Evolutionary conservation across 768 basidiomycete species (phyloP), one percentile per base, ranked within the genome.

Genomic region (Phylloporus arenicola): DNA sequence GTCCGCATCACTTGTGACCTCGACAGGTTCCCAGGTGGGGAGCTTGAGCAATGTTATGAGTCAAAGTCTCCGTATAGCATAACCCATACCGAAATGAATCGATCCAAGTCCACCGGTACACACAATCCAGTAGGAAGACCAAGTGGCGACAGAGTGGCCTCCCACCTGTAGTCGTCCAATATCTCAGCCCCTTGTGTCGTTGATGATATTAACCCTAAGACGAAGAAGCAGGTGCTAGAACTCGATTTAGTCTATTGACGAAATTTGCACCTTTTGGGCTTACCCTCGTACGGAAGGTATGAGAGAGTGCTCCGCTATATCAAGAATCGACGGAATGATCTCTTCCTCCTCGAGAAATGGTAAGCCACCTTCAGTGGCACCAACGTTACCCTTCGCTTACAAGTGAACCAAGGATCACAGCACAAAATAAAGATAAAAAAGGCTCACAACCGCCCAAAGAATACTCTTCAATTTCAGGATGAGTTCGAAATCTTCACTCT

Each of bases 301-400:
- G 1, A 79, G 78, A 1, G 94, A 96, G 51, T 87, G 78, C 60
- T 92, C 89, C 6, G 94, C 92, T 45, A 98, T 97, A 52, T 92
- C 84, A 35, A 97, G 75, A 48, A 99, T 85, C 7, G 82, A 80
- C 20, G 92, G 88, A 37, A 98, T 86, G 49, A 98, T 84, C 57
- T 94, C 93, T 64, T 96, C 92, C 53, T 95, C 93, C 61, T 98
- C 95, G 29, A 98, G 76, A 67, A 99, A 93, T 1, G 84, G 86
- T n/a, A 98, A 76, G 0, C 96, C 96, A 8, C 91, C 84, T 57
- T 86, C 81, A 0, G 88, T 88, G 0, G 94, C 83, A 3, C 93
- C 95, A 45, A 98, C 86, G 63, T 94, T 93, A 4, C 96, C 96
- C 95, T 98, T 56, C 20, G 13, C 6, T 48, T 30, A 34, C 50